Percentiles rank a stretch among this genome's conserved stretches.
Conservation (phyloP, 352 stramenopile species). For the Aphanomyces cochlioides region DNA sequence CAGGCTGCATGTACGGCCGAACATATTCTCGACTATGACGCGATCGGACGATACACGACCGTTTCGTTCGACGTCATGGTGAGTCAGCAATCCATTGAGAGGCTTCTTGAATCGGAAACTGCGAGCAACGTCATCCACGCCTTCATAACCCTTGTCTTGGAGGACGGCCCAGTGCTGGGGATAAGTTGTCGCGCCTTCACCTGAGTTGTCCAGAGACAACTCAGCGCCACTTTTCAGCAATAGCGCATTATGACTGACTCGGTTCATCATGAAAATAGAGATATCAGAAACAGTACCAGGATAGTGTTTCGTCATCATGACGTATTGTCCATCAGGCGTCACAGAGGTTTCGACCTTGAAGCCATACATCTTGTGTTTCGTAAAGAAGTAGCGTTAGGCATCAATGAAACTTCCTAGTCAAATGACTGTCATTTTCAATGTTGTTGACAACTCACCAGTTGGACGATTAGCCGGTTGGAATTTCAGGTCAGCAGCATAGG, state of each 20-base stretch:
- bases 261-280: slow-evolving; percentile 11
- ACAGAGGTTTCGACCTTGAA: slow-evolving; percentile 1
- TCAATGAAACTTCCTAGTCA: neutral
- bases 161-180: slow-evolving; percentile 2
- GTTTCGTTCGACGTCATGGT: neutral
- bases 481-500: slow-evolving; percentile 13
- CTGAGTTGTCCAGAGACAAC: neutral
- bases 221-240: neutral
- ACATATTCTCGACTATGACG: slow-evolving; percentile 12
- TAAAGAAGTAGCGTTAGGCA: neutral
- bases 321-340: neutral
- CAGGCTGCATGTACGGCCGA: neutral
- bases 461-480: slow-evolving; percentile 9
- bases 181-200: neutral
- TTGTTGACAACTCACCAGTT: too few relatives aligned
- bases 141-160: slow-evolving; percentile 7
- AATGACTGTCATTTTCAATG: too few relatives aligned
- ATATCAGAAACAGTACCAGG: slow-evolving; percentile 15
- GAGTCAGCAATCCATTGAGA: neutral
- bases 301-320: neutral
- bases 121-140: neutral
- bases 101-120: slow-evolving; percentile 4
- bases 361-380: slow-evolving; percentile 4
- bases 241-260: neutral
- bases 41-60: too few relatives aligned